Conservation (phyloP, 495 filamentous ascomycete genomes). For the Platismatia glauca region DNA sequence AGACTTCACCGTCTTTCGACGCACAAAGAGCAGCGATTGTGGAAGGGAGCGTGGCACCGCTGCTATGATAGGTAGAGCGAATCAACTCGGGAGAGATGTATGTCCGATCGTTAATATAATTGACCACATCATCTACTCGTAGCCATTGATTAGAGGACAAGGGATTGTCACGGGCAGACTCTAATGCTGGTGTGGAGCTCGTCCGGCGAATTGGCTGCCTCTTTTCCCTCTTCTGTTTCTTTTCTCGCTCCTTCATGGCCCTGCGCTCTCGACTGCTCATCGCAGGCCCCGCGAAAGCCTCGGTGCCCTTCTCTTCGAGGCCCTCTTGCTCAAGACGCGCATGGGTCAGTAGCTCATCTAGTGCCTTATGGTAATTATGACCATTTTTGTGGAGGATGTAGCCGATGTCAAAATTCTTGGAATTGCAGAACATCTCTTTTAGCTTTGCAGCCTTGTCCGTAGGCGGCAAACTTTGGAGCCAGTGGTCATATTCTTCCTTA, state of each 20-base stretch:
- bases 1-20: background rate
- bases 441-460: conserved; percentile 48
- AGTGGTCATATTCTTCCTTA: conserved; percentile 3
- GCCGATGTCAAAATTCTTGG: conserved; percentile 53
- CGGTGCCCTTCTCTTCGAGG: conserved; percentile 51
- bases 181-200: conserved; percentile 20
- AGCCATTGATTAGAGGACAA: conserved; percentile 46
- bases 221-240: conserved; percentile 34
- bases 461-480: conserved; percentile 30
- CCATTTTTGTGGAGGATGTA: conserved; percentile 55
- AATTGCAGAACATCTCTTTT: conserved; percentile 57
- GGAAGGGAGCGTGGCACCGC: conserved; percentile 45
- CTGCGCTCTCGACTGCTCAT: conserved; percentile 29
- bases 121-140: conserved; percentile 44
- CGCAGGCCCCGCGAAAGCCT: conserved; percentile 56
- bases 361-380: conserved; percentile 54
- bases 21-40: conserved; percentile 45
- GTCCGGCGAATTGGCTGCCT: conserved; percentile 26
- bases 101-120: conserved; percentile 47
- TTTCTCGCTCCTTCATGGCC: conserved; percentile 17
- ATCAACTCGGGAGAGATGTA: conserved; percentile 43
- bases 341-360: conserved; percentile 74
- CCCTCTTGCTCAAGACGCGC: conserved; percentile 56
- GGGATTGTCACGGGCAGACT: conserved; percentile 19
- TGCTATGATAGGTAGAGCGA: conserved; percentile 52